phyloP scores from a whole-genome alignment of 2,329 filamentous ascomycete genomes.

The Talaromyces verruculosus region DNA sequence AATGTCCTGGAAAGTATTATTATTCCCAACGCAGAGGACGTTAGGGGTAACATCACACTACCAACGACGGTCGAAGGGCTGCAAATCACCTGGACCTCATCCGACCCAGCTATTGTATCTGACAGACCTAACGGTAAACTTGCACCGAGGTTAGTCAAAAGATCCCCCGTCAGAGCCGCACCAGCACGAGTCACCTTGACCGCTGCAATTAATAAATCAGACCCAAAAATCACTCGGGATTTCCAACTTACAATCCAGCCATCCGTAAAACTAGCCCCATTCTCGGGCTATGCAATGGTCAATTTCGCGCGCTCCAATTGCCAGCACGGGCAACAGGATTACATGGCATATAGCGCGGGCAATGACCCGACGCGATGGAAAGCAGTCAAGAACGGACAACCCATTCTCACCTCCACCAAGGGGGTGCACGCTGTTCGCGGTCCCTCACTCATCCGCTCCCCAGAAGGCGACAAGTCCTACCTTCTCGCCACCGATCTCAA shows the following conservation, averaged over 20 bases:
- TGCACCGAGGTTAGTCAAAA: not conserved
- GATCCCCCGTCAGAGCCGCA: not conserved
- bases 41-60: constrained; percentile 7
- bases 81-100: not conserved
- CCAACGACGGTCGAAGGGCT: not conserved
- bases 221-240: not conserved
- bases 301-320: constrained; percentile 5
- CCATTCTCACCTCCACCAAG: not conserved
- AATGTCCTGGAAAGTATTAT: not conserved
- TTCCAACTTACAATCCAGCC: not conserved
- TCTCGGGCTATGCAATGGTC: not conserved
- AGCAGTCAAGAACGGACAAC: not conserved
- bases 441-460: constrained; percentile 2
- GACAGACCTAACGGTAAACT: not conserved
- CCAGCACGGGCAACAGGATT: not conserved
- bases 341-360: not conserved
- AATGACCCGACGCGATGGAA: constrained; percentile 3
- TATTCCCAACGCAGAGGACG: not conserved
- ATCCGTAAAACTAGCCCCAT: not conserved
- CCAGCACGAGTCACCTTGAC: constrained; percentile 3
- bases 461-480: not conserved
- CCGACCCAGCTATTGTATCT: not conserved
- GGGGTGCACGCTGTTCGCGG: not conserved
- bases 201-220: not conserved
- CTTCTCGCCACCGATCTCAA: constrained; percentile 5